Evolutionary conservation across 257 asterid genomes (phyloP), one percentile per base, ranked within the genome.

Genomic region (Solanum pinnatisectum): DNA sequence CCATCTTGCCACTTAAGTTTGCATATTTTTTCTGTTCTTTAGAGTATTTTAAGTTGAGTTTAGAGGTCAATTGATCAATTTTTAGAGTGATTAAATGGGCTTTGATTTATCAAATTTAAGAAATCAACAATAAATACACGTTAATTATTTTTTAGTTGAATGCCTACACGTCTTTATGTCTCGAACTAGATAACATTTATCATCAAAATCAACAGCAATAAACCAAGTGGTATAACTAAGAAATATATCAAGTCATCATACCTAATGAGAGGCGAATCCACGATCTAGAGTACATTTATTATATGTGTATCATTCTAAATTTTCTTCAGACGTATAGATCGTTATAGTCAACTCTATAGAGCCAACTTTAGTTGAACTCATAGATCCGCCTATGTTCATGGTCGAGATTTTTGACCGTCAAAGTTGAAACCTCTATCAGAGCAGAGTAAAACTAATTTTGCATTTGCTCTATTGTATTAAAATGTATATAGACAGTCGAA

Each of bases 401-500:
- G 40, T 70, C 5, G 39, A 32, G 12, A 32, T 70, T 70, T 70
- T 30, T 70, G 12, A 32, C 1, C 11, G 67, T 27, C n/a, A 3
- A 59, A 0, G 27, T 15, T 37, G 86, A 35, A 36, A 25, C 23
- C n/a, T 30, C 39, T 70, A 70, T 40, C 11, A 5, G 32, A 74
- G 12, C 33, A 86, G 25, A 32, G 86, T 81, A 76, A 85, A 85
- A 16, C 35, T 86, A 35, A 67, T 42, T 3, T 67, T 82, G 71
- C 86, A 82, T 82, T 82, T 82, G 86, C 65, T 42, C 87, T 88
- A 65, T 56, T 71, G 65, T 36, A 78, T 18, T 18, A 15, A 52
- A 72, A 52, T 79, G 67, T 81, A 85, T 88, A 39, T 88, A 85
- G 74, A 85, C 36, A 59, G 36, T 63, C 36, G 27, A 85, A 85